Base-by-base conservation (phyloP, 345 rosid species). In the Eucalyptus leucophloia region DNA sequence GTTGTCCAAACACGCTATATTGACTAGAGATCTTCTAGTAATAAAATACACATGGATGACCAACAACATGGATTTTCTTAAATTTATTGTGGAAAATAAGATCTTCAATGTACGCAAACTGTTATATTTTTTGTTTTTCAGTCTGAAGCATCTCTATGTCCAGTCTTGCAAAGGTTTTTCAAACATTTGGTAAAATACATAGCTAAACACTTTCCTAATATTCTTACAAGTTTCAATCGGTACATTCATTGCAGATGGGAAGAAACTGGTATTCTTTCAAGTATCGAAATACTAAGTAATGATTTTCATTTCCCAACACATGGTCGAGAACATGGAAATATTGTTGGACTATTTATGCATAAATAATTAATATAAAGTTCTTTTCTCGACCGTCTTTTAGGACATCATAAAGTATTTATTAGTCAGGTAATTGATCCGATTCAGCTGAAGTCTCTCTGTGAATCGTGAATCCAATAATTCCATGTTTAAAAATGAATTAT, bases 181-280 rank as follows among this genome's bases (percentile, higher is more conserved):
- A 34, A 69, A 69, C 82, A 69, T 69, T 34, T 40, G 82, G 5
- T 69, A 34, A 69, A 19, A 2, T 18, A 69, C 44, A 69, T 19
- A 69, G 81, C 44, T 69, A 18, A 6, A 9, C 26, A 9, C 3
- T 9, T 40, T 69, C 23, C 81, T 9, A 23, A 23, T 32, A 65
- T 65, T 65, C 77, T 65, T 3, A 5, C 82, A 69, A 69, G 42
- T 69, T 69, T 69, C 82, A 69, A 34, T 72, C 13, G 83, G 45
- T 37, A 37, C 28, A 37, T 37, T 37, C 15, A 37, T 37, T 37
- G 45, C 30, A 56, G 45, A 53, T 96, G 99, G 99, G 95, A 95
- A 72, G 99, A 97, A 91, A 91, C 94, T 86, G 99, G 95, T 16
- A 96, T 21, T 53, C 11, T 53, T 53, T 53, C 58, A 53, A 53